Percentiles rank a stretch among this genome's conserved stretches.
Evolutionary conservation across 805 yeast species (phyloP).

Genomic region (Yamadazyma ubonensis): DNA sequence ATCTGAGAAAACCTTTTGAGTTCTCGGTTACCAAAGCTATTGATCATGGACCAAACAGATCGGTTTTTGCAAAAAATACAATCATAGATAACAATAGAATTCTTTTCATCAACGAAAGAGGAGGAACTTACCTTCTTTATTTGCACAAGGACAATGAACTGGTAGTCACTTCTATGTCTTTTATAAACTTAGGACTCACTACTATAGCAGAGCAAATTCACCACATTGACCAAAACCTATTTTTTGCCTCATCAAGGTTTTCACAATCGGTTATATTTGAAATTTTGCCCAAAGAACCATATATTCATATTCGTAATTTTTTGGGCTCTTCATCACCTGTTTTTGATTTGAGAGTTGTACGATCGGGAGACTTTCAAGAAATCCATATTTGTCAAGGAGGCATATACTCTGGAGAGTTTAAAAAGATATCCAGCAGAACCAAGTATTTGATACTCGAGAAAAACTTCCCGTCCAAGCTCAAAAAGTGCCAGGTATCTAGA

Average conservation of each 20-base stretch:
- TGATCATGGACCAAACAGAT: too few relatives aligned
- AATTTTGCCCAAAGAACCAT: constrained; percentile 25
- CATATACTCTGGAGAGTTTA: constrained; percentile 32
- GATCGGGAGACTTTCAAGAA: constrained; percentile 6
- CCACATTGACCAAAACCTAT: constrained; percentile 25
- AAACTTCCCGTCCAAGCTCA: background rate
- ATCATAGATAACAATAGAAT: constrained; percentile 28
- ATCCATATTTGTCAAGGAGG: constrained; percentile 35
- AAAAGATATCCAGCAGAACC: constrained; percentile 12
- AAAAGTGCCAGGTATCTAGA: constrained; percentile 1
- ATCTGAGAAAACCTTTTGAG: too few relatives aligned
- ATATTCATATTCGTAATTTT: constrained; percentile 21
- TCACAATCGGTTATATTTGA: constrained; percentile 34
- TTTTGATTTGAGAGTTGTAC: constrained; percentile 21
- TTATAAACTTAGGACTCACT: constrained; percentile 27
- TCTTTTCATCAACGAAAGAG: constrained; percentile 28
- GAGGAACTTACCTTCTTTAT: constrained; percentile 27
- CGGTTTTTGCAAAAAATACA: constrained; percentile 12
- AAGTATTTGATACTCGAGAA: constrained; percentile 3
- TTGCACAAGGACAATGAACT: constrained; percentile 15
- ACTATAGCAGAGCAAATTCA: constrained; percentile 30
- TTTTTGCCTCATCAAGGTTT: constrained; percentile 29
- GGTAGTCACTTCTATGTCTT: too few relatives aligned
- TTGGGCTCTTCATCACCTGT: constrained; percentile 33
- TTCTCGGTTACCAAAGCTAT: too few relatives aligned